Evolutionary conservation across 352 stramenopile genomes (phyloP).

Genomic region (Phytophthora parvispora): DNA sequence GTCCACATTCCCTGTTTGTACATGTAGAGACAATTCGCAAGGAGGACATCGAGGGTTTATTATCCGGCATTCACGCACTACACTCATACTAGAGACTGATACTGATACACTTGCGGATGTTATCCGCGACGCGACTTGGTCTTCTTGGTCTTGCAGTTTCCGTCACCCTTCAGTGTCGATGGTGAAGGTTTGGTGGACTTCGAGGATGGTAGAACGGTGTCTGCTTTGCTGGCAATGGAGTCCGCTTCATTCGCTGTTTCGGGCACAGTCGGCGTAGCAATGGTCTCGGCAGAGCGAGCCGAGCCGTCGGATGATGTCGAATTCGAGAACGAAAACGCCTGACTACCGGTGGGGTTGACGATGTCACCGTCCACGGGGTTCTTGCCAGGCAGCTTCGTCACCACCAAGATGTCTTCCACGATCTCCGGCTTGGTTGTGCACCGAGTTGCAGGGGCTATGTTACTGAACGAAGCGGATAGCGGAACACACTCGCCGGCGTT

Average conservation of each 20-base stretch:
- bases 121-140: constrained; percentile 13
- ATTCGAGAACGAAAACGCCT: constrained; percentile 1
- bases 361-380: constrained; percentile 36
- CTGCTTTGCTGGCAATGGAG: constrained; percentile 24
- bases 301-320: constrained; percentile 19
- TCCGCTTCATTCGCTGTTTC: not conserved
- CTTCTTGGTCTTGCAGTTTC: constrained; percentile 30
- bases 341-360: not conserved
- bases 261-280: no score
- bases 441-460: constrained; percentile 33
- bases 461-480: constrained; percentile 46
- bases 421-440: constrained; percentile 53
- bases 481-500: constrained; percentile 55
- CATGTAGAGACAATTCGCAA: constrained; percentile 8
- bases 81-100: constrained; percentile 1
- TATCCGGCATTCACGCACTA: no score
- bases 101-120: no score
- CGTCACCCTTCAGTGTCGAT: not conserved
- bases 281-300: constrained; percentile 4
- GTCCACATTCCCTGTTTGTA: no score
- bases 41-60: not conserved
- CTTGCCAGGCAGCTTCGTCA: constrained; percentile 45
- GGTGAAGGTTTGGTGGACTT: not conserved
- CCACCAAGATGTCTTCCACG: constrained; percentile 33
- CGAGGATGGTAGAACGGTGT: not conserved